Base-by-base conservation (phyloP, 257 asterid species). In the Solanum neorickii region DNA sequence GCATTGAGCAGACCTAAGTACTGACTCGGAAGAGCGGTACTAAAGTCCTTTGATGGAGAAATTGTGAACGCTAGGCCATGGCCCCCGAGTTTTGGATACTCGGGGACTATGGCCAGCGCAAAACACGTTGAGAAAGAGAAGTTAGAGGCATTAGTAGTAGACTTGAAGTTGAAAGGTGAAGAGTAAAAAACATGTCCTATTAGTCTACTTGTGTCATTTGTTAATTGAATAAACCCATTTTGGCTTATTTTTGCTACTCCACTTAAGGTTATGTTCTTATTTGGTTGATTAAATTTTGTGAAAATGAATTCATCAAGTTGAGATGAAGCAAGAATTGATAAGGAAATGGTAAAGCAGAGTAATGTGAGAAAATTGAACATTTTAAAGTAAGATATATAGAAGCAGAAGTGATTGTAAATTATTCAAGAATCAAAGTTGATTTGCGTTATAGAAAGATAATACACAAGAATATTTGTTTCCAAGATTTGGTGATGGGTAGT, bases 81-180 rank as follows among this genome's bases (percentile, higher is more conserved):
- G 88, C 95, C 96, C 14, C 93, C 95, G 75, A 93, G 93, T 7
- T 87, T 91, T 13, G 94, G 93, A 88, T 91, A 91, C 88, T 93
- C 95, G 0, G 98, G 98, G 41, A 92, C 92, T 10, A 94, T 92
- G 68, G 92, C 85, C 77, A 93, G 88, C 8, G 74, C 95, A 86
- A 94, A 93, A 68, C 88, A 88, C n/a, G 97, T 93, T 5, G 96
- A 94, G 87, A 93, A 94, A 52, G 98, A 94, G 42, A 85, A 90
- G 65, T 85, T 92, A 41, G 91, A 2, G 77, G 42, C 1, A 29
- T 15, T 33, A 33, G 4, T 7, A 87, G 86, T 15, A 86, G 86
- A 88, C 70, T 93, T 93, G 94, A 94, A 92, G 3, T 16, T 90
- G 23, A 94, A 49, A 5, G 92, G 93, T 0, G 89, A 84, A 2